A percentile compares a stretch with the other conserved stretches of the same genome.
phyloP scores from a whole-genome alignment of 352 stramenopile species.

The Phytophthora constricta region DNA sequence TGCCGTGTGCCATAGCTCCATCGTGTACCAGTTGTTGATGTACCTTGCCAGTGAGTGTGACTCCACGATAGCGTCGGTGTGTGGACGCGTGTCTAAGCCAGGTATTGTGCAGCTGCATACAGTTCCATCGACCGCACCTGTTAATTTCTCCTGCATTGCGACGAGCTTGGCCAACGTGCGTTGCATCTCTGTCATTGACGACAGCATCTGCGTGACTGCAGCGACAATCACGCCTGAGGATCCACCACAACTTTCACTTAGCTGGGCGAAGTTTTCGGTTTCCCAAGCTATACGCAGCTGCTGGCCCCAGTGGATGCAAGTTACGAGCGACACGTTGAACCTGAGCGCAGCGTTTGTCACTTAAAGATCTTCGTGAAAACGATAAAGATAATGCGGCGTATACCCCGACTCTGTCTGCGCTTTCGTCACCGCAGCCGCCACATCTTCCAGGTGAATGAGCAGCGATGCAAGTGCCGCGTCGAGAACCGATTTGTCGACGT shows the following conservation, averaged over 20 bases:
- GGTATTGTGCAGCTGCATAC: neutral
- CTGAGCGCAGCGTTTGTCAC: neutral
- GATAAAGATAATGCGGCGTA: constrained; percentile 6
- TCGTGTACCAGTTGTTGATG: neutral
- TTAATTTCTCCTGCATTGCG: neutral
- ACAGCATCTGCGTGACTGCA: too few relatives aligned
- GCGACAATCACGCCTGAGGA: neutral
- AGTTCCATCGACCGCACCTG: neutral
- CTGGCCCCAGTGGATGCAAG: neutral
- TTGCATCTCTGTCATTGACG: neutral
- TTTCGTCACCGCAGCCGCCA: neutral
- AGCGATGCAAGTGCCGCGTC: neutral
- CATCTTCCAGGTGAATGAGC: neutral
- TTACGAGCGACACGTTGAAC: neutral
- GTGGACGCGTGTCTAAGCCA: neutral
- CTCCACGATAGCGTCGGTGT: neutral
- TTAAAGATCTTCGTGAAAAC: neutral
- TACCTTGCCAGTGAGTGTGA: neutral
- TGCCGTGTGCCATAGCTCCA: neutral
- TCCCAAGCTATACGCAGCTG: neutral
- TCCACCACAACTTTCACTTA: neutral
- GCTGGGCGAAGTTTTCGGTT: neutral
- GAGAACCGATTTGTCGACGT: neutral
- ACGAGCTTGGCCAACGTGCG: neutral
- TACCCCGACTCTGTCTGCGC: neutral